Conservation (phyloP, 768 basidiomycete species). For the Calocybe indica region DNA sequence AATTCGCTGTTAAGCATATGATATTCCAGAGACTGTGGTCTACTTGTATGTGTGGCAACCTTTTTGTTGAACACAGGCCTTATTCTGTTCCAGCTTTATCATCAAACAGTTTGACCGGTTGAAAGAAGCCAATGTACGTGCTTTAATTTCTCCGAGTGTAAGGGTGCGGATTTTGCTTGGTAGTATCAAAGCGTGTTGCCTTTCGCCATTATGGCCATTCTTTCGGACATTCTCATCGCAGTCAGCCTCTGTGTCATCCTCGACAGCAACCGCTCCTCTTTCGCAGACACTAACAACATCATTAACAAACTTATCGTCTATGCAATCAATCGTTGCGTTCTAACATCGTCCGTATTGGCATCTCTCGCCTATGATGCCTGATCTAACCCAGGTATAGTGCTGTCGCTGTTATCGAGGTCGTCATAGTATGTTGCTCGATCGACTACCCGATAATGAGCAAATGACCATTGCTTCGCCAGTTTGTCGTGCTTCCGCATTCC, state of each 20-base stretch:
- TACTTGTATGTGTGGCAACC: conserved; percentile 22
- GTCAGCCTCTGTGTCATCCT: conserved; percentile 35
- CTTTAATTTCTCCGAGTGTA: background rate
- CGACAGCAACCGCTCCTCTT: conserved; percentile 31
- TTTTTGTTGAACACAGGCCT: no score
- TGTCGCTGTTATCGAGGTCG: conserved; percentile 31
- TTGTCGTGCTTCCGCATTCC: conserved; percentile 33
- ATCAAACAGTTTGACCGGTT: conserved; percentile 29
- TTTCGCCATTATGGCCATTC: conserved; percentile 36
- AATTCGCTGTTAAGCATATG: background rate
- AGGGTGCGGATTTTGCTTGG: background rate
- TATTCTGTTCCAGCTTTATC: conserved; percentile 22
- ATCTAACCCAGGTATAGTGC: conserved; percentile 18
- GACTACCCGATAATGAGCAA: background rate
- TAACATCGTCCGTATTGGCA: conserved; percentile 39
- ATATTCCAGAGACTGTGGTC: conserved; percentile 27
- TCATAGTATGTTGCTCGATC: conserved; percentile 19
- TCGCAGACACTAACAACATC: conserved; percentile 34
- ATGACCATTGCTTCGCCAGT: conserved; percentile 17
- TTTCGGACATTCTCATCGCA: conserved; percentile 43
- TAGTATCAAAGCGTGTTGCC: conserved; percentile 34
- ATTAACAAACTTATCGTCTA: conserved; percentile 41
- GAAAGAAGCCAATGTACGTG: conserved; percentile 27
- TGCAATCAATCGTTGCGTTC: conserved; percentile 43
- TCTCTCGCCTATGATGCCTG: background rate